Evolutionary conservation across 768 basidiomycete species (phyloP), one percentile per base, ranked within the genome.

Genomic region (Suillus fuscotomentosus): DNA sequence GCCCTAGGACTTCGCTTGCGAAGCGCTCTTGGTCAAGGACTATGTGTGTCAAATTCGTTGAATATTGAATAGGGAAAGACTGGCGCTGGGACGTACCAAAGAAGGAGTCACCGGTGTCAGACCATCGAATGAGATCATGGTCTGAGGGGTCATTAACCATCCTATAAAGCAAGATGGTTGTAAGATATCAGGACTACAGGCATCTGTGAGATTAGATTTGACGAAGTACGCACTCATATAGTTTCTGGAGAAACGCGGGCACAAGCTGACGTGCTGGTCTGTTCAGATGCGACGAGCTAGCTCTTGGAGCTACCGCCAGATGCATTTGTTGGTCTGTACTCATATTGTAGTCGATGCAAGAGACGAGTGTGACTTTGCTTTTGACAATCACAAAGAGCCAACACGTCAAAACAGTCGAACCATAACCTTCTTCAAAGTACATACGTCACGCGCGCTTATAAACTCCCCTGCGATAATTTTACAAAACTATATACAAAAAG

Each of bases 21-120:
- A 99, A 93, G 36, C 88, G 88, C 74, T 97, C 94, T 70, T 93
- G 91, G 76, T 97, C 93, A 43, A 94, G 87, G 36, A 99, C 96
- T 97, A 71, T 6, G 10, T 36, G 2, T 24, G 17, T 57, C 39
- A 66, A 47, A 14, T 42, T n/a, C 22, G 22, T 22, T 27, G 48
- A 27, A 50, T 24, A 14, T 15, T 45, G 27, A 11, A 57, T 45
- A 10, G 22, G 55, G 41, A 9, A 50, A 39, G 76, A 36, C 31
- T 53, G 27, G 43, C 54, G 27, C 15, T 11, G 14, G 22, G 55
- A 70, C 75, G 8, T 65, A 95, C 96, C 94, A 75, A 90, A 94
- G 80, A 99, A 98, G 0, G 94, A 92, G 72, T 95, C 94, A 36
- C 96, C 97, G 10, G 86, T 83, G 27, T 93, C 90, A 4, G 92